These are phyloP conservation scores for Tricholoma flavovirens DNA, from an alignment of 768 basidiomycete genomes.

Conservation along the genomic window DNA sequence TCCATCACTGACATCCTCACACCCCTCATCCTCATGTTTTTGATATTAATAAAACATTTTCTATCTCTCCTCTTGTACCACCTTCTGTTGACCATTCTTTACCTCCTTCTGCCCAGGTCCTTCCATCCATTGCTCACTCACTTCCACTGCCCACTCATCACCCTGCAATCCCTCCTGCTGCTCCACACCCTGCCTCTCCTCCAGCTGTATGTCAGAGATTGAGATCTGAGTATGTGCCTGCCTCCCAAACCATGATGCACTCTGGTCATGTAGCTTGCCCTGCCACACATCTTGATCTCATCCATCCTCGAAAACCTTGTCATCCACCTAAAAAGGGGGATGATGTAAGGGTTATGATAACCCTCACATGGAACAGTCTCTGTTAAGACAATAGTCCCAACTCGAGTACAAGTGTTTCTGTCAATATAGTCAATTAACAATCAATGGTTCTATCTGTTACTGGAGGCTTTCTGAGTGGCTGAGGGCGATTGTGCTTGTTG, in stretches of 20 bases:
- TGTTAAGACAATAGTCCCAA: too few species aligned
- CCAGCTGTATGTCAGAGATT: constrained; percentile 12
- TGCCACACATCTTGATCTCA: background rate
- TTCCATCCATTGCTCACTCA: background rate
- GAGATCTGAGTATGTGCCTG: constrained; percentile 15
- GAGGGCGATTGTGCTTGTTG: too few species aligned
- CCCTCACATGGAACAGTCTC: background rate
- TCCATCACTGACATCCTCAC: constrained; percentile 27
- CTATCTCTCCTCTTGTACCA: background rate
- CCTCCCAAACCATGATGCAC: constrained; percentile 12
- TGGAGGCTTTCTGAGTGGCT: too few species aligned
- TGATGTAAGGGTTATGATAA: background rate
- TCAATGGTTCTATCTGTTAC: too few species aligned
- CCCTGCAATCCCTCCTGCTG: constrained; percentile 3
- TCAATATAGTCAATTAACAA: too few species aligned
- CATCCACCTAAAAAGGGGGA: background rate
- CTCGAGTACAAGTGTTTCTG: too few species aligned
- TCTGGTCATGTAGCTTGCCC: constrained; percentile 11
- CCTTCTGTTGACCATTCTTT: too few species aligned
- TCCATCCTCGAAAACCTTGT: background rate
- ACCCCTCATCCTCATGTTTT: constrained; percentile 23
- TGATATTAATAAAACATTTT: constrained; percentile 1
- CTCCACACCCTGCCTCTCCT: constrained; percentile 10
- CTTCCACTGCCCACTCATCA: background rate
- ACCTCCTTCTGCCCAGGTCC: background rate